Conservation (phyloP, 371 early-diverging fungal species). For the Umbelopsis sp. region DNA sequence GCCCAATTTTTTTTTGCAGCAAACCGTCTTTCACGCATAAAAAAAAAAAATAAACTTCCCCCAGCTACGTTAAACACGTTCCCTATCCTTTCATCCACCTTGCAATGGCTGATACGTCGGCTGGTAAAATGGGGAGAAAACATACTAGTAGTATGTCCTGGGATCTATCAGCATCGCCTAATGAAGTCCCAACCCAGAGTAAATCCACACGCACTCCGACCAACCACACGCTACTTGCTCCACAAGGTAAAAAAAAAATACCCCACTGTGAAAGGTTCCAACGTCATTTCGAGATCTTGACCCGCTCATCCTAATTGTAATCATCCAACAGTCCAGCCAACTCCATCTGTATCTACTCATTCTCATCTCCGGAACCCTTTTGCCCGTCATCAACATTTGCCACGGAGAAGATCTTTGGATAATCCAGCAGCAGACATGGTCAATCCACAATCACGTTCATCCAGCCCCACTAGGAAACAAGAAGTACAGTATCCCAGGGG, state of each 20-base stretch:
- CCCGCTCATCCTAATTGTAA: not conserved
- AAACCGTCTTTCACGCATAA: not conserved
- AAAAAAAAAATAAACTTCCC: not conserved
- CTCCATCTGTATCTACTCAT: slow-evolving; percentile 3
- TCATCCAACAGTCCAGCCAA: not conserved
- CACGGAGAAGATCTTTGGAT: slow-evolving; percentile 18
- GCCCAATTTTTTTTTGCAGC: too few relatives aligned
- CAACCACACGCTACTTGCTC: slow-evolving; percentile 5
- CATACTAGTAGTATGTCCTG: slow-evolving; percentile 14
- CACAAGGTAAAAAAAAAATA: slow-evolving; percentile 10
- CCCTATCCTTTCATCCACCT: not conserved
- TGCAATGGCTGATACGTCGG: slow-evolving; percentile 12
- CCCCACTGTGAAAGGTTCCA: too few relatives aligned
- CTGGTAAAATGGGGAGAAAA: slow-evolving; percentile 5
- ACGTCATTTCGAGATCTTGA: not conserved
- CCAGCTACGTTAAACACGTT: not conserved
- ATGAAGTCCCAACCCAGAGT: slow-evolving; percentile 11
- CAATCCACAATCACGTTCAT: slow-evolving; percentile 14
- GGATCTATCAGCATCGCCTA: slow-evolving; percentile 14
- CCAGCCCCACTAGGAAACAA: slow-evolving; percentile 12
- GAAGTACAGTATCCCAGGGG: slow-evolving; percentile 13
- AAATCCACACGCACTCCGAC: slow-evolving; percentile 16
- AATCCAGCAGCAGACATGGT: slow-evolving; percentile 15
- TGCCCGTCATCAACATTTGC: slow-evolving; percentile 6
- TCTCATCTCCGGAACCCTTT: slow-evolving; percentile 12